A percentile compares a stretch with the other conserved stretches of the same genome.
Conservation (phyloP, 257 asterid genomes). For the Gentiana straminea region DNA sequence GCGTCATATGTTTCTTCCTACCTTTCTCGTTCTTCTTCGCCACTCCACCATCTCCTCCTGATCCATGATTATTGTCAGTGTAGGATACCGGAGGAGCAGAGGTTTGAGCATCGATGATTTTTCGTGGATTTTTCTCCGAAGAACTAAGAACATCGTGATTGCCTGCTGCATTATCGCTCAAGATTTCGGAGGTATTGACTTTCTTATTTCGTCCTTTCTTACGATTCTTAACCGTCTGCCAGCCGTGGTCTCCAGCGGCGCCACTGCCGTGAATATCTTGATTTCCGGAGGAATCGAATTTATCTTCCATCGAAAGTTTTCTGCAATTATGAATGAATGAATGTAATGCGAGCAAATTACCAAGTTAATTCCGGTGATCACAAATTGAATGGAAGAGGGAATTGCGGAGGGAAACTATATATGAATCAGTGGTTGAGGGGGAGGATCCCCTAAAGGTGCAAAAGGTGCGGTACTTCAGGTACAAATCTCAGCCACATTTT, state of each 20-base stretch:
- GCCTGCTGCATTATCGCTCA: not conserved
- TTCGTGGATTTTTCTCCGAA: constrained; percentile 8
- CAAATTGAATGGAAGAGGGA: too few species aligned
- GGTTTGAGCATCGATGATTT: constrained; percentile 2
- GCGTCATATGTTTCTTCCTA: constrained; percentile 60
- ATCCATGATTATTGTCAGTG: constrained; percentile 23
- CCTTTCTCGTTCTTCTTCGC: constrained; percentile 47
- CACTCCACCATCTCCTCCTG: not conserved
- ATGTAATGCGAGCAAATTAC: not conserved
- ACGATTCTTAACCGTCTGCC: constrained; percentile 30
- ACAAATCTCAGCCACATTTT: too few species aligned
- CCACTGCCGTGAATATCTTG: not conserved
- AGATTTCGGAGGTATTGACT: constrained; percentile 7
- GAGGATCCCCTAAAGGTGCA: too few species aligned
- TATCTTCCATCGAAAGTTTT: constrained; percentile 13
- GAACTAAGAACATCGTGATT: constrained; percentile 1
- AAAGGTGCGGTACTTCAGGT: too few species aligned
- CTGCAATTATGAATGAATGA: not conserved
- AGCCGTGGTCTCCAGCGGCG: constrained; percentile 17
- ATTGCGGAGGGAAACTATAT: not conserved
- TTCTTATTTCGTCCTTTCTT: constrained; percentile 35
- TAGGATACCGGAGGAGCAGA: constrained; percentile 1
- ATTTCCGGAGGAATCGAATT: constrained; percentile 12
- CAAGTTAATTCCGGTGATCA: too few species aligned
- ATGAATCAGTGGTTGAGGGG: too few species aligned